A percentile compares a stretch with the other conserved stretches of the same genome.
phyloP scores from a whole-genome alignment of 352 stramenopile species.

The Pythium brachiatum region DNA sequence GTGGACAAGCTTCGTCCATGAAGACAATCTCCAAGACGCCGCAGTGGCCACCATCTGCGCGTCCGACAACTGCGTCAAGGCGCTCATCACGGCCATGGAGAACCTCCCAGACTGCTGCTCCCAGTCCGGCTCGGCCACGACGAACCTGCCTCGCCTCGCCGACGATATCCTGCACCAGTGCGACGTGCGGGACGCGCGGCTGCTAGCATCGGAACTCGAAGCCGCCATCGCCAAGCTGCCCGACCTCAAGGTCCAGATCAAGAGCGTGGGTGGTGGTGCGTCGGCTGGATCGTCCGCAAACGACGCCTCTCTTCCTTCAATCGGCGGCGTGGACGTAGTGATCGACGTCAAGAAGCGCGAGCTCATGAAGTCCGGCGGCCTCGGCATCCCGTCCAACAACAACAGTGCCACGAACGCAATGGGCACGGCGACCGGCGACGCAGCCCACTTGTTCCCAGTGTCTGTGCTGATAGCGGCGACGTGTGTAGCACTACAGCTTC shows the following conservation, averaged over 20 bases:
- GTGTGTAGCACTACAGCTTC: slow-evolving; percentile 4
- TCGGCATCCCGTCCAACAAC: too few relatives aligned
- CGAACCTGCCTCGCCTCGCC: slow-evolving; percentile 26
- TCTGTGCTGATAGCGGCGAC: slow-evolving; percentile 8
- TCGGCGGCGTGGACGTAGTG: slow-evolving; percentile 32
- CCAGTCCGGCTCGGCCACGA: not conserved
- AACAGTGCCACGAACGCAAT: slow-evolving; percentile 6
- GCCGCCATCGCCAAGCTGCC: slow-evolving; percentile 29
- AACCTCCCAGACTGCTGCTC: slow-evolving; percentile 28
- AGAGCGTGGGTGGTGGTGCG: slow-evolving; percentile 10
- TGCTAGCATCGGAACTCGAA: slow-evolving; percentile 22
- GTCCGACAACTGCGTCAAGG: slow-evolving; percentile 23
- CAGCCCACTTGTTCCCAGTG: not conserved
- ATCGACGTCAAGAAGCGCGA: slow-evolving; percentile 49
- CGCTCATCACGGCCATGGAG: slow-evolving; percentile 29
- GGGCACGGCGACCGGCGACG: not conserved
- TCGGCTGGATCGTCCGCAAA: not conserved
- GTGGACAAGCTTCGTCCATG: slow-evolving; percentile 20
- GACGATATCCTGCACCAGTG: slow-evolving; percentile 32
- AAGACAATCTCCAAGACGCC: slow-evolving; percentile 20
- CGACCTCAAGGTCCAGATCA: slow-evolving; percentile 33
- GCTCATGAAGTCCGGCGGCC: slow-evolving; percentile 30
- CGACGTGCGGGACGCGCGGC: slow-evolving; percentile 24
- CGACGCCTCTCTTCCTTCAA: not conserved
- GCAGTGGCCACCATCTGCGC: slow-evolving; percentile 19